Evolutionary conservation across 148 eudicot genomes (phyloP).

Genomic region (Linanthus parryae): DNA sequence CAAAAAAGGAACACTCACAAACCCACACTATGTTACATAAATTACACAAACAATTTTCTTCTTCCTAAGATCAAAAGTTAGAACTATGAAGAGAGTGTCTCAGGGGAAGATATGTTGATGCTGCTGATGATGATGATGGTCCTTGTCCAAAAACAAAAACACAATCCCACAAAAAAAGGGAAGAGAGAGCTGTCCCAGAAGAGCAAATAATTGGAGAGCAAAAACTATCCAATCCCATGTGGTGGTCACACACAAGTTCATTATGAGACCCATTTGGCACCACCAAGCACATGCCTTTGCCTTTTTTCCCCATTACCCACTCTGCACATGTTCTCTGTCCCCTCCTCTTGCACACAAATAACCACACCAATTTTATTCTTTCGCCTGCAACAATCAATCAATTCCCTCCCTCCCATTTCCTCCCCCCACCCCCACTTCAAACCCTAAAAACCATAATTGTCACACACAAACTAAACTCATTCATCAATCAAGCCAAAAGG

Average conservation of each 20-base stretch:
- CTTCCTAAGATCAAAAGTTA: not conserved
- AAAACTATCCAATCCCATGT: too few relatives aligned
- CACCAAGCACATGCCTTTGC: slow-evolving; percentile 10
- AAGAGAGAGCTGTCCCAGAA: too few relatives aligned
- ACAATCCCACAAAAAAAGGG: too few relatives aligned
- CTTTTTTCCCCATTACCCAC: not conserved
- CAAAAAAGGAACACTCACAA: slow-evolving; percentile 11
- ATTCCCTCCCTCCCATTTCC: too few relatives aligned
- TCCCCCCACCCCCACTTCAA: too few relatives aligned
- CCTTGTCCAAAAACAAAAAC: slow-evolving; percentile 9
- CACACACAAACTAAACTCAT: too few relatives aligned
- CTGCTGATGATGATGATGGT: slow-evolving; percentile 8
- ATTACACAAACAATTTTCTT: slow-evolving; percentile 1
- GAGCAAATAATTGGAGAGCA: too few relatives aligned
- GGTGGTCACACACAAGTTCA: slow-evolving; percentile 14
- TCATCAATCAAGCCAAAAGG: too few relatives aligned
- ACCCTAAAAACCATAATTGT: too few relatives aligned
- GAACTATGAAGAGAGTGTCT: slow-evolving; percentile 1
- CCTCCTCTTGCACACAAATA: not conserved
- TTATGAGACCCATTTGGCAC: too few relatives aligned
- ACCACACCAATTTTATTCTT: slow-evolving; percentile 6
- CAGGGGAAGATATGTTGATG: too few relatives aligned
- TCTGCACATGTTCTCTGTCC: slow-evolving; percentile 11
- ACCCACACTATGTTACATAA: slow-evolving; percentile 9
- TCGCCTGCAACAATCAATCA: too few relatives aligned